Evolutionary conservation across 805 yeast species (phyloP).

Genomic region (Candida odintsovae): DNA sequence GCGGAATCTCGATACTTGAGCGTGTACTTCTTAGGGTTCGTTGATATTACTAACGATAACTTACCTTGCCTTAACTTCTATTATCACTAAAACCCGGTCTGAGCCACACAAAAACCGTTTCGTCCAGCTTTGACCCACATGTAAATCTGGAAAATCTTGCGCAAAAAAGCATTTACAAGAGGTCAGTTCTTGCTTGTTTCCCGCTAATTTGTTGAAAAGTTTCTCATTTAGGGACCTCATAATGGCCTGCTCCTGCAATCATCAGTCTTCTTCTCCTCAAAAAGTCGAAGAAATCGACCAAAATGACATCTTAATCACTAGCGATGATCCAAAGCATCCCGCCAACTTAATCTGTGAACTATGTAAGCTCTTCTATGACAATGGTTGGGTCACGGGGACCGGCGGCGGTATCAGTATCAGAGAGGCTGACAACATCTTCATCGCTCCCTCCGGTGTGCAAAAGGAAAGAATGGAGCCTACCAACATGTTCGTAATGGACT

Average conservation of each 20-base stretch:
- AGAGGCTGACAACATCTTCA: conserved; percentile 49
- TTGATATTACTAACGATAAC: too few relatives aligned
- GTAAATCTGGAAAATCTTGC: too few relatives aligned
- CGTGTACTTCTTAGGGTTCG: too few relatives aligned
- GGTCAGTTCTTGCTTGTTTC: too few relatives aligned
- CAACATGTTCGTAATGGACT: conserved; percentile 73
- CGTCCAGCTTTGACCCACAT: neutral
- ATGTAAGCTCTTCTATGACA: conserved; percentile 68
- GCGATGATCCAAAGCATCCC: conserved; percentile 38
- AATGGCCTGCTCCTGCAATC: conserved; percentile 1
- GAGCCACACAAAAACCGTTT: neutral
- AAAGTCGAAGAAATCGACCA: neutral
- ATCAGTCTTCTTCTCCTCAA: neutral
- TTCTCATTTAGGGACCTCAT: too few relatives aligned
- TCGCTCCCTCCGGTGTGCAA: conserved; percentile 96
- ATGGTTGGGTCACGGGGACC: conserved; percentile 93
- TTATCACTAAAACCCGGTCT: too few relatives aligned
- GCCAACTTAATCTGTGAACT: conserved; percentile 81
- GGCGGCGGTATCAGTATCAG: conserved; percentile 89
- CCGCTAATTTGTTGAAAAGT: too few relatives aligned
- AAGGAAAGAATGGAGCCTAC: conserved; percentile 81
- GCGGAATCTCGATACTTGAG: too few relatives aligned
- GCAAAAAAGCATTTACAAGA: neutral
- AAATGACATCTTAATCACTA: conserved; percentile 16
- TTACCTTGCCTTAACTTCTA: too few relatives aligned